Base-by-base conservation (phyloP, 2,329 filamentous ascomycete species). In the Mycosphaerelloides madeirae region DNA sequence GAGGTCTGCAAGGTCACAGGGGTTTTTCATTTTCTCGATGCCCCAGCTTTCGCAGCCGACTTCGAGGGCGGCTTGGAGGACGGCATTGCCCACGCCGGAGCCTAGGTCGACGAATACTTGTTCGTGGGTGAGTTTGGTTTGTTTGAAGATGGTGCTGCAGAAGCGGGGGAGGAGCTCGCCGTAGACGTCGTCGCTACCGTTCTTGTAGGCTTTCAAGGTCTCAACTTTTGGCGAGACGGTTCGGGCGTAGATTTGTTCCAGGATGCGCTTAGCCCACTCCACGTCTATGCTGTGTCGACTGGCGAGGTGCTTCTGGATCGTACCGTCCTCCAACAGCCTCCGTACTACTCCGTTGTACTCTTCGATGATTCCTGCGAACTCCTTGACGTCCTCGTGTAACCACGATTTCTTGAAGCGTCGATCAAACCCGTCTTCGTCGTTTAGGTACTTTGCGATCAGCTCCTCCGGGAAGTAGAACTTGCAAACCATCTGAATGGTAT, bases 41-140 rank as follows among this genome's bases (percentile, higher is more conserved):
- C 93, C 93, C 84, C 89, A 96, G 66, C 85, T 91, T 63, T 95
- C 88, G 65, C 89, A 95, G 14, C 93, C 93, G 41, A 91, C 82
- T 65, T 98, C 87, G 15, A 98, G 77, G 0, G 93, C 93, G 2
- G 91, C 89, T 65, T 98, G 93, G 39, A 98, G 73, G 19, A 93
- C 89, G 2, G 97, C 91, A 62, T 97, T 98, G 37, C 91, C 93
- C 13, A 97, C 93, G 22, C 93, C 93, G 2, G 91, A 97, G 38
- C 93, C 93, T 12, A 98, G 77, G 62, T 98, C 93, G 48, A 98
- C 83, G 64, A 98, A 97, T 29, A 94, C 81, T 57, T 94, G 85
- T 38, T 83, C 79, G 0, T 87, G 91, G 48, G 80, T 89, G 65
- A 97, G 80, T 34, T 80, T 75, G 3, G 85, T 85, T 63, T 87